Conservation (phyloP, 2,329 filamentous ascomycete species). For the Coleophoma eucalyptorum region DNA sequence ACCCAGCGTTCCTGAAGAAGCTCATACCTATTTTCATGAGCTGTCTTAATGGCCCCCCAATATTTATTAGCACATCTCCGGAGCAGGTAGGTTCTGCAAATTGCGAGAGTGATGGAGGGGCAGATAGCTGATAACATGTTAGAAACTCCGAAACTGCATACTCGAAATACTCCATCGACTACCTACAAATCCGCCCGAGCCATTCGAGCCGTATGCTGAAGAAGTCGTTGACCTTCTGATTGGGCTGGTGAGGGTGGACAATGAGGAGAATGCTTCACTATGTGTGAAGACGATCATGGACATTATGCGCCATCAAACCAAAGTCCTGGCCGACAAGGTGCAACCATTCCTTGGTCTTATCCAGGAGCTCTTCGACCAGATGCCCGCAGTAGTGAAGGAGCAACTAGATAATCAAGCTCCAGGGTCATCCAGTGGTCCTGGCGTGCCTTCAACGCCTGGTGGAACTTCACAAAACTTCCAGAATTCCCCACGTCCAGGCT, state of each 20-base stretch:
- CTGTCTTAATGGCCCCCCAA: constrained; percentile 79
- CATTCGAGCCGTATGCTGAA: constrained; percentile 81
- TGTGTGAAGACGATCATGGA: constrained; percentile 99
- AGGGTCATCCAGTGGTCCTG: constrained; percentile 31
- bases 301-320: constrained; percentile 87
- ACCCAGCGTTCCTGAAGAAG: constrained; percentile 77
- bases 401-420: constrained; percentile 79
- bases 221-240: constrained; percentile 90
- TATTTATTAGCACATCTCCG: constrained; percentile 84
- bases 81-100: constrained; percentile 66
- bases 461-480: constrained; percentile 68
- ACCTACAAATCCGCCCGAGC: constrained; percentile 68
- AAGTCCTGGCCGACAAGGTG: constrained; percentile 75
- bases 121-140: constrained; percentile 4
- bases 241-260: constrained; percentile 83
- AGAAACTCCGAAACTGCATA: constrained; percentile 88
- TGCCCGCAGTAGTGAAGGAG: constrained; percentile 91
- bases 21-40: constrained; percentile 86
- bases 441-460: constrained; percentile 63
- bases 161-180: constrained; percentile 93
- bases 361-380: constrained; percentile 91
- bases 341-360: constrained; percentile 90
- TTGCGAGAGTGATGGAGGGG: constrained; percentile 11
- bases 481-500: constrained; percentile 77
- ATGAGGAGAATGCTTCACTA: constrained; percentile 97